These are phyloP conservation scores for Aureobasidium mangrovei DNA, from an alignment of 2,329 filamentous ascomycete species.

Conservation along the genomic window DNA sequence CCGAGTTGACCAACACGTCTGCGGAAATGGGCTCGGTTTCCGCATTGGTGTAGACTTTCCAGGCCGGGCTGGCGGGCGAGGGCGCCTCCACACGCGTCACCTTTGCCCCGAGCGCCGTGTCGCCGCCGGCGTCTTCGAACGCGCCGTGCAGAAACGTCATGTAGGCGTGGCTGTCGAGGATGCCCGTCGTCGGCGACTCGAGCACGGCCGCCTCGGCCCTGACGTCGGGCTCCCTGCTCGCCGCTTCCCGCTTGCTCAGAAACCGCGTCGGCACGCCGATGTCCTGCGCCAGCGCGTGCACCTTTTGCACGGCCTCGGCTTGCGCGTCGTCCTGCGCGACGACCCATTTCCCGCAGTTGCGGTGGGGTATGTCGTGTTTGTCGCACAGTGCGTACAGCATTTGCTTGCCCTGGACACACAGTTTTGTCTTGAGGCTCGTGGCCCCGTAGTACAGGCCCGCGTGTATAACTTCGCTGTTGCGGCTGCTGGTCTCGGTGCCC, in stretches of 20 bases:
- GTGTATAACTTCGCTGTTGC: conserved; percentile 95
- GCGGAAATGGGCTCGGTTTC: conserved; percentile 49
- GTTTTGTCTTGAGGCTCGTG: conserved; percentile 65
- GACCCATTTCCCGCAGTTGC: conserved; percentile 84
- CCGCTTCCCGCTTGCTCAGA: conserved; percentile 54
- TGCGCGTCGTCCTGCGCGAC: conserved; percentile 74
- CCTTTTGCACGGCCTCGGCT: conserved; percentile 50
- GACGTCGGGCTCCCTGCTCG: conserved; percentile 63
- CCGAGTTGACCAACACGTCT: conserved; percentile 74
- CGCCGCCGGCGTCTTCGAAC: conserved; percentile 69
- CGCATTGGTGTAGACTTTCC: conserved; percentile 51
- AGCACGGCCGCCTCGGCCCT: conserved; percentile 62
- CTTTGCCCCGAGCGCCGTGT: conserved; percentile 58
- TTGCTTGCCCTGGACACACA: conserved; percentile 70
- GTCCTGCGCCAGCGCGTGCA: conserved; percentile 45
- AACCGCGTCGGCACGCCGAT: conserved; percentile 64
- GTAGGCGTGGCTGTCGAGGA: conserved; percentile 75
- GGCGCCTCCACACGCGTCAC: conserved; percentile 52
- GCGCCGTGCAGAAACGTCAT: conserved; percentile 73
- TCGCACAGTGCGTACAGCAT: conserved; percentile 73
- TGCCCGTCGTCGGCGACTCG: conserved; percentile 80
- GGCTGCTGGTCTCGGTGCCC: conserved; percentile 78
- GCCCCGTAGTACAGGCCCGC: conserved; percentile 85
- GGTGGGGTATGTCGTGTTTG: conserved; percentile 57
- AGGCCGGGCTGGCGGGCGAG: conserved; percentile 55